Percentiles rank a stretch among this genome's conserved stretches.
Evolutionary conservation across 805 yeast genomes (phyloP).

Genomic region (Hermanozyma aechmeae): DNA sequence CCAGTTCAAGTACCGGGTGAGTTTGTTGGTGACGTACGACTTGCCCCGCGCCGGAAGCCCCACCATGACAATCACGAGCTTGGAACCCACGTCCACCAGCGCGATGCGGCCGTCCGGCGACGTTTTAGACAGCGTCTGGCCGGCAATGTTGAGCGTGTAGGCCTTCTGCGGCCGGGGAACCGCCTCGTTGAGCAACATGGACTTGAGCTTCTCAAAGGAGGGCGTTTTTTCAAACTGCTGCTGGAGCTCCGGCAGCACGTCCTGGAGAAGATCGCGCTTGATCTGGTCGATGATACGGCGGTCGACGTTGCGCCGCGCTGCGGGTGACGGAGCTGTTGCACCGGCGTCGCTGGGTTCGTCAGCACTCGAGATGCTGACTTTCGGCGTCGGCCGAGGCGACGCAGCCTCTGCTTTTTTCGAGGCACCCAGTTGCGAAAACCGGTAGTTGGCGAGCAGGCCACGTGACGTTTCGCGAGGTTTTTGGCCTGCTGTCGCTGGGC

Average conservation of each 20-base stretch:
- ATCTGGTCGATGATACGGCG: slow-evolving; percentile 10
- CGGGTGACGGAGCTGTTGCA: no score
- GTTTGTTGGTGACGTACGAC: slow-evolving; percentile 84
- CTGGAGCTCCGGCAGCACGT: slow-evolving; percentile 25
- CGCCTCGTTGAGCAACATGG: slow-evolving; percentile 24
- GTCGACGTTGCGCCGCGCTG: no score
- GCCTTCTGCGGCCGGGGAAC: slow-evolving; percentile 45
- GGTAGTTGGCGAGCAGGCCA: no score
- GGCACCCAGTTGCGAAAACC: no score
- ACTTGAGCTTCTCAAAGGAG: slow-evolving; percentile 29
- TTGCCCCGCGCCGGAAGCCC: slow-evolving; percentile 95
- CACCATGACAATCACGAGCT: slow-evolving; percentile 82
- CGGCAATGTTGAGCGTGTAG: slow-evolving; percentile 86
- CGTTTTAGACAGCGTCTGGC: slow-evolving; percentile 71
- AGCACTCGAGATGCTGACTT: no score
- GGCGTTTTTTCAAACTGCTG: slow-evolving; percentile 32
- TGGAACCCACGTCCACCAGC: slow-evolving; percentile 57
- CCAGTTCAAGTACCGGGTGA: slow-evolving; percentile 88
- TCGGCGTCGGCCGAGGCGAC: no score
- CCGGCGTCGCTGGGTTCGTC: no score
- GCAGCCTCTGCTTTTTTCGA: no score
- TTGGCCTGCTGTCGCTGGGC: no score
- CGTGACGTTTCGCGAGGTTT: no score
- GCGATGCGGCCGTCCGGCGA: slow-evolving; percentile 69
- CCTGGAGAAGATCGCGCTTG: slow-evolving; percentile 22